Evolutionary conservation across 768 basidiomycete species (phyloP), one percentile per base, ranked within the genome.

Genomic region (Suillus weaverae): DNA sequence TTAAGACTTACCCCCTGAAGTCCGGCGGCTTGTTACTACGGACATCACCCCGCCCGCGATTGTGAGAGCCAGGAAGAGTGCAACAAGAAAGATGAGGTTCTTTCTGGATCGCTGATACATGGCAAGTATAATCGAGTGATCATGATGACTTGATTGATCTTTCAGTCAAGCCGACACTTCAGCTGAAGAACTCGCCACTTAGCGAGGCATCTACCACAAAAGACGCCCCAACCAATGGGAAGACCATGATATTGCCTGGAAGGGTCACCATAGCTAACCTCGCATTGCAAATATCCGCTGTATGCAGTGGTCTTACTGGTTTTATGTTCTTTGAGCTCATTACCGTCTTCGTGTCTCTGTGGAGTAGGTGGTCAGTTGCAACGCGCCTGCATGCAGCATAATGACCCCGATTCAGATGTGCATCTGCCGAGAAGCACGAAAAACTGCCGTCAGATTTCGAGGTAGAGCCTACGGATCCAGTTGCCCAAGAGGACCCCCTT

Each of bases 211-310:
- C 11, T 46, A 46, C 10, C 46, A 46, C n/a, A n/a, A 22, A 22
- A 22, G 46, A 22, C 4, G n/a, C 46, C 46, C 46, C 22, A 46
- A 46, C 22, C n/a, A 46, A 46, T 46, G 46, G n/a, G n/a, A 46
- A 22, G 46, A 46, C 46, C 2, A 46, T 46, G 22, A 46, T 11
- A 46, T 22, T n/a, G 10, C 46, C 46, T 22, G 46, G 46, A 46
- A 11, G 22, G 5, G 4, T 78, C 70, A 76, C 72, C 56, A 70
- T 78, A 41, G 61, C 73, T 4, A 78, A 77, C 68, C 66, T 78
- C 20, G 76, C 77, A 18, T 41, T 71, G 64, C 76, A 75, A 14
- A 77, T 77, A 67, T 78, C 77, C 6, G 76, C 77, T 2, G 72
- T 78, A 10, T 77, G 77, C 64, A 75, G 76, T 44, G 76, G 75